phyloP scores from a whole-genome alignment of 495 filamentous ascomycete species.

The Amniculicola lignicola region DNA sequence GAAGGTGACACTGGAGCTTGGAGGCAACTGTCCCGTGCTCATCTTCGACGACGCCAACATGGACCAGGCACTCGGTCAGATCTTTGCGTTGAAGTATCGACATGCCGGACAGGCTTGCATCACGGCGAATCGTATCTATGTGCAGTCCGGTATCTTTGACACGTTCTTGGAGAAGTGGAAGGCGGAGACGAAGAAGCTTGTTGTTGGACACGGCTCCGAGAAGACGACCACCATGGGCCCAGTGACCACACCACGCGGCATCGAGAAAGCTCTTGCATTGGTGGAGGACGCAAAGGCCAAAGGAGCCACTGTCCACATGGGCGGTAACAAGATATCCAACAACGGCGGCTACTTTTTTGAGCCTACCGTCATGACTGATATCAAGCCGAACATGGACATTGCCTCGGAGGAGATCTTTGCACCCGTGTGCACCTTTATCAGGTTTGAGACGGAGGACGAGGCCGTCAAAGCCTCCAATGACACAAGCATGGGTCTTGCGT shows the following conservation, averaged over 20 bases:
- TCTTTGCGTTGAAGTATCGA: conserved; percentile 43
- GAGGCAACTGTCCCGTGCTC: conserved; percentile 46
- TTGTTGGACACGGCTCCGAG: conserved; percentile 61
- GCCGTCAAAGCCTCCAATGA: conserved; percentile 60
- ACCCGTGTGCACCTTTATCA: conserved; percentile 63
- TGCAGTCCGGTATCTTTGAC: conserved; percentile 44
- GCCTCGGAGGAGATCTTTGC: conserved; percentile 68
- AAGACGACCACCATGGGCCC: conserved; percentile 64
- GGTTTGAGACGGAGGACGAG: conserved; percentile 68
- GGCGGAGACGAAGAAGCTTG: conserved; percentile 53
- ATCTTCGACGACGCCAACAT: conserved; percentile 47
- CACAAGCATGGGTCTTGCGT: conserved; percentile 52
- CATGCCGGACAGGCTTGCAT: conserved; percentile 47
- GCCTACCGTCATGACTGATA: conserved; percentile 64
- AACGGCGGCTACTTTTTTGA: conserved; percentile 67
- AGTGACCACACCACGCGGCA: conserved; percentile 59
- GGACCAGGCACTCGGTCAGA: conserved; percentile 37
- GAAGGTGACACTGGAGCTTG: conserved; percentile 45
- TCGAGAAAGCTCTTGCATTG: conserved; percentile 62
- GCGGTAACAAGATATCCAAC: conserved; percentile 51
- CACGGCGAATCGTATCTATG: conserved; percentile 44
- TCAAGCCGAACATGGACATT: conserved; percentile 62
- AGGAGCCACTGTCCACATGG: conserved; percentile 58
- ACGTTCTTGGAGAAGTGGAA: conserved; percentile 49
- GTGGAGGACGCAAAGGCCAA: conserved; percentile 60